Conservation (phyloP, 2,329 filamentous ascomycete species). For the Talaromyces pinophilus region DNA sequence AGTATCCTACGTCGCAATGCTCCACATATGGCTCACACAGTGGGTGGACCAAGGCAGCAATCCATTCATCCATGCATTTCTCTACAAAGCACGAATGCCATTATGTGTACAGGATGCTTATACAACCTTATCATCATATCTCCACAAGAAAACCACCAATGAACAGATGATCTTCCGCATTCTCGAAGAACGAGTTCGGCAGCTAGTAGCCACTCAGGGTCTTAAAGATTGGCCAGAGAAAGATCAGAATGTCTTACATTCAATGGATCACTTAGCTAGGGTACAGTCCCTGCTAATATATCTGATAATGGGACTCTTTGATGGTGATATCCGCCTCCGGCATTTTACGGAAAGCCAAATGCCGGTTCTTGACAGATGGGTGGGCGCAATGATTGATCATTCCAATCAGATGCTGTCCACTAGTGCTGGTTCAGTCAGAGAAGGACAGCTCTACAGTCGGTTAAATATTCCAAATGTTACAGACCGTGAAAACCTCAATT, state of each 20-base stretch:
- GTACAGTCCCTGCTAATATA: conserved; percentile 9
- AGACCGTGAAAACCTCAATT: conserved; percentile 8
- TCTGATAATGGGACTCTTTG: conserved; percentile 4
- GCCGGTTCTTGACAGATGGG: conserved; percentile 5
- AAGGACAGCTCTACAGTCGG: background rate
- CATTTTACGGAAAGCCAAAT: conserved; percentile 11
- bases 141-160: background rate
- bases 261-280: conserved; percentile 12
- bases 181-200: conserved; percentile 1
- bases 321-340: conserved; percentile 4
- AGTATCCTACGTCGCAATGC: background rate
- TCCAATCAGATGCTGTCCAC: background rate
- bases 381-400: conserved; percentile 9
- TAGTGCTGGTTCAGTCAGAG: background rate
- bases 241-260: background rate
- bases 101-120: conserved; percentile 11
- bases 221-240: background rate
- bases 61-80: conserved; percentile 6
- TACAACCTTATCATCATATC: conserved; percentile 4
- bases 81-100: conserved; percentile 4
- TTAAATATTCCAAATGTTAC: background rate
- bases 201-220: background rate
- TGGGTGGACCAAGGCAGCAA: conserved; percentile 14
- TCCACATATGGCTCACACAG: background rate
- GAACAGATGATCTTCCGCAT: conserved; percentile 9